These are phyloP conservation scores for Termitomyces eurrhizus DNA, from an alignment of 768 basidiomycete genomes.

Conservation along the genomic window DNA sequence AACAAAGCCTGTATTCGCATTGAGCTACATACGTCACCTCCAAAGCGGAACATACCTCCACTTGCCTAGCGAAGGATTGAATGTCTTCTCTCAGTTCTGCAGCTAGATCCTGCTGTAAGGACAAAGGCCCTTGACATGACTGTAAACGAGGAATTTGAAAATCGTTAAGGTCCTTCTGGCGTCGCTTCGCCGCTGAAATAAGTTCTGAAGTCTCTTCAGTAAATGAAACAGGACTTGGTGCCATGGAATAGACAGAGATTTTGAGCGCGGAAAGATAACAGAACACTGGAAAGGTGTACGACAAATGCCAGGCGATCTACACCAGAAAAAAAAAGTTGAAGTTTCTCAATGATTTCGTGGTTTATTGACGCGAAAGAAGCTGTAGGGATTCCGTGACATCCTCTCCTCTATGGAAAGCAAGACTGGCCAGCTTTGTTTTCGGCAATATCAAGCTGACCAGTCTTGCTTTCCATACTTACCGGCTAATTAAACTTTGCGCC, in stretches of 20 bases:
- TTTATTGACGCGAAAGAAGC: no score
- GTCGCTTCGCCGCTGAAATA: slow-evolving; percentile 50
- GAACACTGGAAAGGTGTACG: background rate
- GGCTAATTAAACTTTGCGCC: no score
- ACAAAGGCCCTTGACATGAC: slow-evolving; percentile 63
- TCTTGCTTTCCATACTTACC: no score
- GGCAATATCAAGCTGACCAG: no score
- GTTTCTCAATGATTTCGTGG: no score
- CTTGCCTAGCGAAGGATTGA: slow-evolving; percentile 50
- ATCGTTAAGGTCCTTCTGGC: slow-evolving; percentile 57
- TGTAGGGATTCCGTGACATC: no score
- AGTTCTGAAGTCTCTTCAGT: slow-evolving; percentile 47
- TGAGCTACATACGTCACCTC: slow-evolving; percentile 14
- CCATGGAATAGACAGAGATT: slow-evolving; percentile 36
- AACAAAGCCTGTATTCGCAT: slow-evolving; percentile 44
- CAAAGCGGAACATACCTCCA: slow-evolving; percentile 53
- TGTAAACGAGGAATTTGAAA: slow-evolving; percentile 76
- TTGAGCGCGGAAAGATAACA: background rate
- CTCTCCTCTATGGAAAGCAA: no score
- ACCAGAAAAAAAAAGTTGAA: background rate
- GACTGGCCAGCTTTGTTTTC: no score
- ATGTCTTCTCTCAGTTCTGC: slow-evolving; percentile 78
- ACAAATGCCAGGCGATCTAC: background rate
- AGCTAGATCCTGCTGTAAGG: slow-evolving; percentile 67
- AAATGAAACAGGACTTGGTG: slow-evolving; percentile 55